Conservation (phyloP, 805 yeast genomes). For the Aciculoconidium aculeatum region DNA sequence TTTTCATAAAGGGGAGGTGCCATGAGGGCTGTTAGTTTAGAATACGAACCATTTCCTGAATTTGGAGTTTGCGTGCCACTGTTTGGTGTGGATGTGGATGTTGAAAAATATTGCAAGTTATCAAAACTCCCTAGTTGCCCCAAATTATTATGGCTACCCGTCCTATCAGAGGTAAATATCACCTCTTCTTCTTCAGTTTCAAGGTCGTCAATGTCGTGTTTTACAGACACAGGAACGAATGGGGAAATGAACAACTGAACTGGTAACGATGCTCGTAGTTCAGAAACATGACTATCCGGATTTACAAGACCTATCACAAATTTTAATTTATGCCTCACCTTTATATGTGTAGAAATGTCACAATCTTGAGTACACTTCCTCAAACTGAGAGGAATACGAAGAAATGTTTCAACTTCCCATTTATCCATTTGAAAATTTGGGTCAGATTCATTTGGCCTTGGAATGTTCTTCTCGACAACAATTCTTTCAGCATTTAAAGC, state of each 20-base stretch:
- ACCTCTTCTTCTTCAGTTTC: constrained; percentile 26
- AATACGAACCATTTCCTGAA: no score
- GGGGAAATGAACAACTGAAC: constrained; percentile 72
- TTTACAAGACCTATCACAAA: constrained; percentile 74
- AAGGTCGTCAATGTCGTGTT: constrained; percentile 20
- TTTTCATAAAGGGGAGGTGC: constrained; percentile 86
- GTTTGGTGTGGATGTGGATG: no score
- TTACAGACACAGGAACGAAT: constrained; percentile 65
- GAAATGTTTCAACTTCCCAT: constrained; percentile 66
- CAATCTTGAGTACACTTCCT: constrained; percentile 84
- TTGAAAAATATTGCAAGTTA: no score
- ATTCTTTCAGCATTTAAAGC: constrained; percentile 58
- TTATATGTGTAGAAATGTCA: constrained; percentile 59
- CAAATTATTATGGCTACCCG: no score
- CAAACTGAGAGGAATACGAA: constrained; percentile 68
- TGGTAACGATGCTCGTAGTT: constrained; percentile 86
- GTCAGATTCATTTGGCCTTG: constrained; percentile 39
- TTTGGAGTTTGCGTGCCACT: no score
- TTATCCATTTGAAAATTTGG: constrained; percentile 41
- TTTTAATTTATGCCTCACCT: constrained; percentile 84
- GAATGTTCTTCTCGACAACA: constrained; percentile 42
- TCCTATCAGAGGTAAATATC: constrained; percentile 22
- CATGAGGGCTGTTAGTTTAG: constrained; percentile 39
- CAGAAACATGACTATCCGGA: constrained; percentile 91
- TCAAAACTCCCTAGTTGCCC: no score